A percentile compares a stretch with the other conserved stretches of the same genome.
phyloP scores from a whole-genome alignment of 208 protist species.

The Trypanosoma avium region DNA sequence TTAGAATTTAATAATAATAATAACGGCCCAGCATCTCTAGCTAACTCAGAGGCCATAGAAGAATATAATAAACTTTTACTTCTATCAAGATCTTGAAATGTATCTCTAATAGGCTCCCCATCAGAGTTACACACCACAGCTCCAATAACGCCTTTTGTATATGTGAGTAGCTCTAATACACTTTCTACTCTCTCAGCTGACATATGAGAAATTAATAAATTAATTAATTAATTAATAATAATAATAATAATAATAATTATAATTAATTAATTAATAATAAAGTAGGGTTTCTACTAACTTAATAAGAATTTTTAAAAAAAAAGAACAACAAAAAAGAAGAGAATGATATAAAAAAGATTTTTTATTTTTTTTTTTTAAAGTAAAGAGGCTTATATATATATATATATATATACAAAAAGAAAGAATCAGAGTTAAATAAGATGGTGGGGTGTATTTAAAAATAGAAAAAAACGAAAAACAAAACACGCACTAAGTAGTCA shows the following conservation, averaged over 20 bases:
- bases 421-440: too few relatives aligned
- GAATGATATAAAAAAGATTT: too few relatives aligned
- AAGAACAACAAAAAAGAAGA: too few relatives aligned
- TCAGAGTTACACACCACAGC: slow-evolving; percentile 74
- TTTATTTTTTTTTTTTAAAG: too few relatives aligned
- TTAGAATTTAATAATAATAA: too few relatives aligned
- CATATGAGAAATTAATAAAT: slow-evolving; percentile 25
- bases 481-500: too few relatives aligned
- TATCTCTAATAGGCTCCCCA: slow-evolving; percentile 78
- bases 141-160: slow-evolving; percentile 83
- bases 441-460: too few relatives aligned
- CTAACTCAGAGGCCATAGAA: slow-evolving; percentile 53
- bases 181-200: slow-evolving; percentile 60
- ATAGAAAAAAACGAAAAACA: too few relatives aligned
- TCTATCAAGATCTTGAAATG: slow-evolving; percentile 82
- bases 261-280: background rate
- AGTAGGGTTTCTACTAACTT: too few relatives aligned
- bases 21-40: slow-evolving; percentile 26
- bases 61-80: slow-evolving; percentile 52
- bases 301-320: too few relatives aligned
- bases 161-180: slow-evolving; percentile 83
- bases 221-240: background rate
- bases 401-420: too few relatives aligned
- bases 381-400: too few relatives aligned
- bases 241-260: background rate